phyloP scores from a whole-genome alignment of 2,329 filamentous ascomycete genomes.

The Diaporthe vexans region DNA sequence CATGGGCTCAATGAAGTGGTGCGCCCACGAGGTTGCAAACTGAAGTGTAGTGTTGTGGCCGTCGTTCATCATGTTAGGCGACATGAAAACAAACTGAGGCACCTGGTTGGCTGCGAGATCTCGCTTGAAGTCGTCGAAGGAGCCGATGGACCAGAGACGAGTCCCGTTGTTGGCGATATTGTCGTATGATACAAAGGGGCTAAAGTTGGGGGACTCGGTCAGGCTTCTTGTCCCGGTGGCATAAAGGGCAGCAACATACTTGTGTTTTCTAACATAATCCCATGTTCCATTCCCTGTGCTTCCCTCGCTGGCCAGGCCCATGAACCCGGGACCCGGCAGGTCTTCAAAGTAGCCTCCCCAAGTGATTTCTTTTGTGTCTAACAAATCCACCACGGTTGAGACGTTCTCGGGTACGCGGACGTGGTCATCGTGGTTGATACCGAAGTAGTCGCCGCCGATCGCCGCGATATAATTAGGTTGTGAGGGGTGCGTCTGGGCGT shows the following conservation, averaged over 20 bases:
- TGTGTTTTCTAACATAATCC: constrained; percentile 60
- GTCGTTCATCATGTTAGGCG: constrained; percentile 75
- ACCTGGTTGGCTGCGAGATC: constrained; percentile 69
- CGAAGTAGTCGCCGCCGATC: constrained; percentile 76
- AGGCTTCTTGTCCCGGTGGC: not conserved
- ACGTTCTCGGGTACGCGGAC: constrained; percentile 60
- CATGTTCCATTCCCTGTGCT: constrained; percentile 49
- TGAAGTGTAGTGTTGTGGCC: constrained; percentile 71
- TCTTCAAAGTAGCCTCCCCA: constrained; percentile 64
- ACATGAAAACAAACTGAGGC: constrained; percentile 76
- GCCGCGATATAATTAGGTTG: constrained; percentile 83
- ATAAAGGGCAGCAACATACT: constrained; percentile 46
- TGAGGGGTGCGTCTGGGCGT: constrained; percentile 78
- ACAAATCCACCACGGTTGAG: constrained; percentile 61
- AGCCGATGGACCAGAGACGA: constrained; percentile 72
- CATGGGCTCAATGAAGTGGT: constrained; percentile 66
- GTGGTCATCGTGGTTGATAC: constrained; percentile 60
- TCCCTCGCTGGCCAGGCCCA: constrained; percentile 57
- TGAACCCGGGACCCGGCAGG: constrained; percentile 60
- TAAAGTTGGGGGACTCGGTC: constrained; percentile 40
- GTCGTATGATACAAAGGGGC: constrained; percentile 59
- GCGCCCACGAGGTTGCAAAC: constrained; percentile 65
- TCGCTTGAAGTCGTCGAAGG: constrained; percentile 71
- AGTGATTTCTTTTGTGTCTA: constrained; percentile 56
- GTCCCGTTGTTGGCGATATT: constrained; percentile 55